Percentiles rank a stretch among this genome's conserved stretches.
Conservation (phyloP, 208 protist genomes). For the Trypanosoma cruzi region DNA sequence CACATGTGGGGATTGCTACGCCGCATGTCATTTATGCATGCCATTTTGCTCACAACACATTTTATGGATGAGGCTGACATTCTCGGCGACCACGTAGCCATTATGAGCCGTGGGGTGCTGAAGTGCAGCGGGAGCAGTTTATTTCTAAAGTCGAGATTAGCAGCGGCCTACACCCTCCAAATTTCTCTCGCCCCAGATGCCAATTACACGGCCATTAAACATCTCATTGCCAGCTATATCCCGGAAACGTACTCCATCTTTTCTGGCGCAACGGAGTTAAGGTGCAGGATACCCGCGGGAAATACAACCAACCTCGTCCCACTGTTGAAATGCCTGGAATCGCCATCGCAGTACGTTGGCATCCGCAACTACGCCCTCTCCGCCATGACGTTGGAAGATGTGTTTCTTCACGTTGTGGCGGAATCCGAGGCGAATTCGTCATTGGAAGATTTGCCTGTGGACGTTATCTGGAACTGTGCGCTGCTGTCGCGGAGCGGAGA, state of each 20-base stretch:
- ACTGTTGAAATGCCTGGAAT: conserved; percentile 45
- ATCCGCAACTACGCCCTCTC: conserved; percentile 58
- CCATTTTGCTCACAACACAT: conserved; percentile 67
- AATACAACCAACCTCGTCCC: conserved; percentile 31
- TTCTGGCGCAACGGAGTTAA: conserved; percentile 39
- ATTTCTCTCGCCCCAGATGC: conserved; percentile 38
- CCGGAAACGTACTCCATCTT: conserved; percentile 16
- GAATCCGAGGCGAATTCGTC: conserved; percentile 20
- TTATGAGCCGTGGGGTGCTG: conserved; percentile 81
- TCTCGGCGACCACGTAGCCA: conserved; percentile 92
- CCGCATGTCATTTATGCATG: conserved; percentile 10
- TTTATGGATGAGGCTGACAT: conserved; percentile 95
- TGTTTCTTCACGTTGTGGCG: conserved; percentile 49
- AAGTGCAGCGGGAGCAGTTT: conserved; percentile 58
- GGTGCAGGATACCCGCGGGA: conserved; percentile 42
- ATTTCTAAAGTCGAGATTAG: conserved; percentile 59
- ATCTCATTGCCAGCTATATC: conserved; percentile 29
- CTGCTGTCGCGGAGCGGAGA: conserved; percentile 11
- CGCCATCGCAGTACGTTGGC: conserved; percentile 28
- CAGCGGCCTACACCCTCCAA: conserved; percentile 55
- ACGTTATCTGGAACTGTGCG: conserved; percentile 34
- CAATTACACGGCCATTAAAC: conserved; percentile 21
- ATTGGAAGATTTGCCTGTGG: conserved; percentile 7
- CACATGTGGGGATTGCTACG: conserved; percentile 46
- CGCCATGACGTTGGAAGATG: conserved; percentile 58